A percentile compares a stretch with the other conserved stretches of the same genome.
Evolutionary conservation across 176 grass and related monocot species (phyloP).

Genomic region (Metroxylon sagu): DNA sequence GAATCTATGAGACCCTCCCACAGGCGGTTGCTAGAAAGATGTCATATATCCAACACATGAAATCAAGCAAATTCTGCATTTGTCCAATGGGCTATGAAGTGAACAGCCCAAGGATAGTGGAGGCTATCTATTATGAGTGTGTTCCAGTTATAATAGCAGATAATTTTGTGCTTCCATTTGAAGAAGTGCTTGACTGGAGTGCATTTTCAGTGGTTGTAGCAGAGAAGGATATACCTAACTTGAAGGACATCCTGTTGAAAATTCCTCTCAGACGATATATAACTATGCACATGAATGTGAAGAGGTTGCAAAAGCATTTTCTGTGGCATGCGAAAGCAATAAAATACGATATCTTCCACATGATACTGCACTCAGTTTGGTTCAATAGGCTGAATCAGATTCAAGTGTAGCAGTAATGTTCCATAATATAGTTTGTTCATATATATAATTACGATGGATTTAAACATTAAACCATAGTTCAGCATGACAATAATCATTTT

Average conservation of each 20-base stretch:
- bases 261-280: slow-evolving; percentile 36
- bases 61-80: slow-evolving; percentile 75
- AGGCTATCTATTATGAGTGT: slow-evolving; percentile 78
- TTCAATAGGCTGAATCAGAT: slow-evolving; percentile 64
- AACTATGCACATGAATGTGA: slow-evolving; percentile 59
- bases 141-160: slow-evolving; percentile 81
- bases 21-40: slow-evolving; percentile 42
- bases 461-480: too few relatives aligned
- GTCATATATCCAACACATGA: slow-evolving; percentile 80
- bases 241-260: slow-evolving; percentile 57
- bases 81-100: slow-evolving; percentile 95
- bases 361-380: slow-evolving; percentile 86
- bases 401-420: slow-evolving; percentile 13
- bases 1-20: slow-evolving; percentile 47
- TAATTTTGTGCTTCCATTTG: slow-evolving; percentile 77
- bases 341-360: slow-evolving; percentile 85
- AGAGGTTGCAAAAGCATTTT: slow-evolving; percentile 37
- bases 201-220: slow-evolving; percentile 52
- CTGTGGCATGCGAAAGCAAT: slow-evolving; percentile 54
- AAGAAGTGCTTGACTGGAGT: slow-evolving; percentile 52
- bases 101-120: slow-evolving; percentile 84
- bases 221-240: slow-evolving; percentile 53
- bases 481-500: too few relatives aligned
- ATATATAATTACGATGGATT: too few relatives aligned
- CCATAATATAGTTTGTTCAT: too few relatives aligned